Evolutionary conservation across 805 yeast genomes (phyloP), one percentile per base, ranked within the genome.

Genomic region (Candida manassasensis): DNA sequence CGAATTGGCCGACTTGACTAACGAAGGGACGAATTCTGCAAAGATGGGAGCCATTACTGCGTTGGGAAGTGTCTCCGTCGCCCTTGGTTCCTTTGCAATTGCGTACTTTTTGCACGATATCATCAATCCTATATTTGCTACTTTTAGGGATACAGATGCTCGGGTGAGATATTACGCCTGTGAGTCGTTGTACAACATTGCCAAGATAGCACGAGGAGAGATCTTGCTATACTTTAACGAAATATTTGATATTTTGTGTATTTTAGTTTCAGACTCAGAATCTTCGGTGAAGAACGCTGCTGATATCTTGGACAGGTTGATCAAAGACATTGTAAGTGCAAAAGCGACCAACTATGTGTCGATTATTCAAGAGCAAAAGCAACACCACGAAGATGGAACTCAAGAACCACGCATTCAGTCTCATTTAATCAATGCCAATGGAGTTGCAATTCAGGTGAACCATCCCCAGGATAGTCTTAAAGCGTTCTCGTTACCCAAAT

Each of bases 101-200:
- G 93, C 96, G 0, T 66, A 67, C 38, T 90, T 86, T 50, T 60
- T 93, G 32, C 93, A 86, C 40, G 84, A 79, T 35, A 88, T 93
- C 38, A 77, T 93, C 43, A 93, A 86, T 42, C 97, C 98, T 0
- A 95, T 93, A 10, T 67, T 93, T 48, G 90, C 96, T 0, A 90
- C 97, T 40, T 93, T 93, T 57, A 90, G 95, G 33, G 98, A 93
- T 52, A 96, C 93, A 41, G 96, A 93, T 56, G 90, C 96, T n/a
- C 77, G 95, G 46, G 98, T 93, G 6, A 71, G 98, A 36, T 93
- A 93, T 52, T 93, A 88, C 57, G 97, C 98, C 0, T 93, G 97
- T 63, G 98, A 93, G 53, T 83, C 95, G 32, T 69, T 93, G 41
- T 93, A 93, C 60, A 93, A 93, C 59, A 89, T 93, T 30, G 95